phyloP scores from a whole-genome alignment of 2,329 filamentous ascomycete species.

The Neurospora sp. region DNA sequence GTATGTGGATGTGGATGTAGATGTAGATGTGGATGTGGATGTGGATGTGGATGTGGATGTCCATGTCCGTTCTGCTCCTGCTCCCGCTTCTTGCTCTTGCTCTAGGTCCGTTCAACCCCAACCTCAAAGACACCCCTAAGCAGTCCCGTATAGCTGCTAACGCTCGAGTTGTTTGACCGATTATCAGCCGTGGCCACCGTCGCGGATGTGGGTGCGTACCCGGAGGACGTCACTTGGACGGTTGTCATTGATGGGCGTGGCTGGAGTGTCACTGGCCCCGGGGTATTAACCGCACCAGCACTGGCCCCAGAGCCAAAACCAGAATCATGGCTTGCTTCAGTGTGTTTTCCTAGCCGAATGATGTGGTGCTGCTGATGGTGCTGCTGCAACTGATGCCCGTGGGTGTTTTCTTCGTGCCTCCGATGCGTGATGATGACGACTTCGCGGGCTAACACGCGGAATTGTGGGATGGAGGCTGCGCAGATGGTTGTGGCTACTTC shows the following conservation, averaged over 20 bases:
- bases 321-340: neutral
- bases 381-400: neutral
- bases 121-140: neutral
- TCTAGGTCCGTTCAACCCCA: neutral
- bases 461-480: conserved; percentile 23
- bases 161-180: neutral
- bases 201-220: neutral
- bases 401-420: conserved; percentile 1
- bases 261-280: neutral
- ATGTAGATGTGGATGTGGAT: neutral
- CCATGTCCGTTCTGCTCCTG: neutral
- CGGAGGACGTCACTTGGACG: neutral
- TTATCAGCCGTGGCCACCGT: neutral
- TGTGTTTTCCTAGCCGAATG: neutral
- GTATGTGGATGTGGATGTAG: neutral
- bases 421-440: conserved; percentile 4
- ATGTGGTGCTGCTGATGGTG: neutral
- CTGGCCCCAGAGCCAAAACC: neutral
- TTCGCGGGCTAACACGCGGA: conserved; percentile 24
- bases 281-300: neutral
- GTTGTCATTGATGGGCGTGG: neutral
- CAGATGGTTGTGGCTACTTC: conserved; percentile 27
- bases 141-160: neutral
- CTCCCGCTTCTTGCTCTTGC: neutral
- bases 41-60: neutral